Percentiles rank a stretch among this genome's conserved stretches.
These are phyloP conservation scores for Heliocybe sulcata DNA, from an alignment of 1,284 basidiomycete genomes.

Conservation along the genomic window DNA sequence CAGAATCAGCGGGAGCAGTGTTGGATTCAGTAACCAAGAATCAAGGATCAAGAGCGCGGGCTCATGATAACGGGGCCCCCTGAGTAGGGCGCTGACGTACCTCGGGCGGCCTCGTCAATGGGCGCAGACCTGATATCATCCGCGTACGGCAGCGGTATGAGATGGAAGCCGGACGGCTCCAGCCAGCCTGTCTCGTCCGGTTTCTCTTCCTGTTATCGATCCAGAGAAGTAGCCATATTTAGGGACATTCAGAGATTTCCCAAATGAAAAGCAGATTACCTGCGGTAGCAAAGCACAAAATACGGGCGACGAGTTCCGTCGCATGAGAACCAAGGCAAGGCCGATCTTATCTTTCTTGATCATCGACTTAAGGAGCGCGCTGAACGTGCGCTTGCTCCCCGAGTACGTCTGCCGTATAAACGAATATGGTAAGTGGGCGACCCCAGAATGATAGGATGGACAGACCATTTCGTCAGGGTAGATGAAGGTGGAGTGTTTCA, in stretches of 20 bases:
- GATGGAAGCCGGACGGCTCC: constrained; percentile 87
- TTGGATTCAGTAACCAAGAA: no score
- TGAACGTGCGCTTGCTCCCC: constrained; percentile 90
- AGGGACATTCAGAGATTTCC: no score
- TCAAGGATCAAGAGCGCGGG: no score
- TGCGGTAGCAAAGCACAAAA: constrained; percentile 90
- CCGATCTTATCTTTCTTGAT: constrained; percentile 79
- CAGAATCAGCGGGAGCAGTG: background rate
- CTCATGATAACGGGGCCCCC: no score
- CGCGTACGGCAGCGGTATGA: constrained; percentile 87
- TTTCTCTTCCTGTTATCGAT: constrained; percentile 79
- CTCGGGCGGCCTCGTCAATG: constrained; percentile 46
- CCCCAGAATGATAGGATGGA: constrained; percentile 4
- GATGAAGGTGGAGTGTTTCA: constrained; percentile 89
- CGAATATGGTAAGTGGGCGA: background rate
- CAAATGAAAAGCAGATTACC: no score
- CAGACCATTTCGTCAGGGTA: constrained; percentile 86
- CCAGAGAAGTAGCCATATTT: no score
- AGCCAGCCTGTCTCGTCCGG: constrained; percentile 69
- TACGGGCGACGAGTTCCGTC: constrained; percentile 68
- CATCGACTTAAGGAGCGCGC: constrained; percentile 82
- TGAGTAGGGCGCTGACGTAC: no score
- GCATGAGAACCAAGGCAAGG: constrained; percentile 64
- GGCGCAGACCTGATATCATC: constrained; percentile 88
- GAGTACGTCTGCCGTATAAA: constrained; percentile 54